Evolutionary conservation across 2,329 filamentous ascomycete genomes (phyloP).

Genomic region (Colletotrichum higginsianum): DNA sequence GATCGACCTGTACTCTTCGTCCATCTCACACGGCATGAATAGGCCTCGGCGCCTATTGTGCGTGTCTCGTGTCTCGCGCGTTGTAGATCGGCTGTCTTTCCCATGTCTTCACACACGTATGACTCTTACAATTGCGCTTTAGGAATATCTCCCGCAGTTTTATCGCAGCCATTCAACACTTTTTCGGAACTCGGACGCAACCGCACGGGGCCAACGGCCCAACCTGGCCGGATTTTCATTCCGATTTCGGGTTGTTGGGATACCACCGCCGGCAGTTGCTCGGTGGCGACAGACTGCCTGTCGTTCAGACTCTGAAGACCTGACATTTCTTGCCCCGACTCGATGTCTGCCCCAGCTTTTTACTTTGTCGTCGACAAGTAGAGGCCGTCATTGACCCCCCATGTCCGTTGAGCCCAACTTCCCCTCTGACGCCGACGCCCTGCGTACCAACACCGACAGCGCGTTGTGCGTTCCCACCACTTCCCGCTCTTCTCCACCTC

Average conservation of each 20-base stretch:
- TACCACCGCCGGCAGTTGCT: background rate
- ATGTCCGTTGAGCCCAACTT: conserved; percentile 20
- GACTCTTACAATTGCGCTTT: conserved; percentile 8
- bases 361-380: background rate
- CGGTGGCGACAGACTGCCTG: conserved; percentile 4
- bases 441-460: background rate
- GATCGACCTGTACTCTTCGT: background rate
- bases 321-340: background rate
- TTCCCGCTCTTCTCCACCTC: background rate
- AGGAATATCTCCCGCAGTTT: conserved; percentile 3
- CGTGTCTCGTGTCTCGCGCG: conserved; percentile 2
- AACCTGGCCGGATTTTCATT: conserved; percentile 7
- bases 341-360: background rate
- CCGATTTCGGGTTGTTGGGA: conserved; percentile 19
- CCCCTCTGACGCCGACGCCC: background rate
- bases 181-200: conserved; percentile 16
- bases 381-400: conserved; percentile 26
- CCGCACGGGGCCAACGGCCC: conserved; percentile 14
- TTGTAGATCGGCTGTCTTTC: conserved; percentile 1
- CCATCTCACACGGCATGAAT: background rate
- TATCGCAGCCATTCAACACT: conserved; percentile 29
- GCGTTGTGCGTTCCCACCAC: conserved; percentile 9
- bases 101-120: background rate
- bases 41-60: conserved; percentile 20
- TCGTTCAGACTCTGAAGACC: conserved; percentile 18